Evolutionary conservation across 2,329 filamentous ascomycete species (phyloP).

Genomic region (Penicillium sp.): DNA sequence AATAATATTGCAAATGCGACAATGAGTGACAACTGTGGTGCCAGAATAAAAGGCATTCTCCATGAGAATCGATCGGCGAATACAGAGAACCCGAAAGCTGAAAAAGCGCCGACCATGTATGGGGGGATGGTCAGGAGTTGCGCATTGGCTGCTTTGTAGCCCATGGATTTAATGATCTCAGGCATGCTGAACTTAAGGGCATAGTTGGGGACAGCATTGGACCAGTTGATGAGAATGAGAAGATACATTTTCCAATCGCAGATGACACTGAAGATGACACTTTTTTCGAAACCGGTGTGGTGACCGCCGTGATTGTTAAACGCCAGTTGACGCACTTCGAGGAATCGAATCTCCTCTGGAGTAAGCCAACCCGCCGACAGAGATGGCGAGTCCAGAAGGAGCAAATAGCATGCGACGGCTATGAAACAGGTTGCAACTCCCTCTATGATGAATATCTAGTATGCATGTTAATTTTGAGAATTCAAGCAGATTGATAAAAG

Average conservation of each 20-base stretch:
- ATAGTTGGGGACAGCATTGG: conserved; percentile 49
- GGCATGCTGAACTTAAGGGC: conserved; percentile 46
- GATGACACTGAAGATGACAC: background rate
- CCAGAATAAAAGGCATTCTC: conserved; percentile 50
- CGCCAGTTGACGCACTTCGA: conserved; percentile 44
- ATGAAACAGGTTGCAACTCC: conserved; percentile 70
- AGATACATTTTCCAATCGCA: conserved; percentile 53
- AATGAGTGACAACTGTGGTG: conserved; percentile 44
- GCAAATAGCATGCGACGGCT: conserved; percentile 50
- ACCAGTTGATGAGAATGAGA: conserved; percentile 52
- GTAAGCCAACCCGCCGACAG: conserved; percentile 47
- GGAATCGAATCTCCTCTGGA: conserved; percentile 49
- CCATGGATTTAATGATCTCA: conserved; percentile 51
- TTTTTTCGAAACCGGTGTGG: background rate
- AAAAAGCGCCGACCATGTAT: conserved; percentile 42
- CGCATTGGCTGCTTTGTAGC: conserved; percentile 46
- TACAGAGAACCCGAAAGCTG: conserved; percentile 39
- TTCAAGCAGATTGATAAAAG: background rate
- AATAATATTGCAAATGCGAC: conserved; percentile 47
- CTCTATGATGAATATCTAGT: conserved; percentile 63
- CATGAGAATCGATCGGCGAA: conserved; percentile 48
- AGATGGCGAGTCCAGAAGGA: conserved; percentile 47
- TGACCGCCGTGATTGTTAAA: background rate
- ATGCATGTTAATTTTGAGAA: background rate
- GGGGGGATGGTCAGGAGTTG: conserved; percentile 39